Evolutionary conservation across 768 basidiomycete genomes (phyloP), one percentile per base, ranked within the genome.

Genomic region (Pholiota microspora): DNA sequence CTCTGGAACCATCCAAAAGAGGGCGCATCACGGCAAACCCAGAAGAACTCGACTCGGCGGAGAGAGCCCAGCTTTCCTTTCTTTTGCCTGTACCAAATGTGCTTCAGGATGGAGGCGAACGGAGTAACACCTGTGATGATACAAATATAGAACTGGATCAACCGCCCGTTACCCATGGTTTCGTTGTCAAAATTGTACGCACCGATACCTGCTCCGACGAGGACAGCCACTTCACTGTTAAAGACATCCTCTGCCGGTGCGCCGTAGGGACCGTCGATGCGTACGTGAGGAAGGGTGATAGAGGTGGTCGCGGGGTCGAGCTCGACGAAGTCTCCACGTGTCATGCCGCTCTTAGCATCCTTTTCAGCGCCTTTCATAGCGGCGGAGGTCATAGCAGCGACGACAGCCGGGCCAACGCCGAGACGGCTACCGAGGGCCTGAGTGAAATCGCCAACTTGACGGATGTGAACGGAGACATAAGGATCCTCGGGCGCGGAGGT

Each of bases 1-100:
- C 81, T 85, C 69, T 95, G 92, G 82, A 98, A 96, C 94, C 94
- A 97, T 62, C 92, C 94, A 64, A 97, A 94, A n/a, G 90, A 91
- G n/a, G 92, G 92, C n/a, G 89, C 85, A 61, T 94, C 91, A 67
- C 91, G 87, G 68, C 88, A 91, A 59, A 92, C 82, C 94, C 94
- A 96, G 75, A 96, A 91, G 71, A 96, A 95, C 63, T 96, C 92
- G 54, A 97, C 95, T 38, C 89, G 84, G 49, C 88, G 85, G 53
- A 98, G 84, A 27, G 85, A 81, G 28, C 91, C 90, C 31, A 95
- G 74, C 55, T 82, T 79, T 36, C 88, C 86, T 53, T 78, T 80
- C 73, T 84, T 85, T 70, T 95, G 93, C 62, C 85, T 83, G 74
- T 96, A 95, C 94, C 94, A 95, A 57, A 98, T 92, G 67, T 97